These are phyloP conservation scores for Colletotrichum chlorophyti DNA, from an alignment of 2,329 filamentous ascomycete species.

Conservation along the genomic window DNA sequence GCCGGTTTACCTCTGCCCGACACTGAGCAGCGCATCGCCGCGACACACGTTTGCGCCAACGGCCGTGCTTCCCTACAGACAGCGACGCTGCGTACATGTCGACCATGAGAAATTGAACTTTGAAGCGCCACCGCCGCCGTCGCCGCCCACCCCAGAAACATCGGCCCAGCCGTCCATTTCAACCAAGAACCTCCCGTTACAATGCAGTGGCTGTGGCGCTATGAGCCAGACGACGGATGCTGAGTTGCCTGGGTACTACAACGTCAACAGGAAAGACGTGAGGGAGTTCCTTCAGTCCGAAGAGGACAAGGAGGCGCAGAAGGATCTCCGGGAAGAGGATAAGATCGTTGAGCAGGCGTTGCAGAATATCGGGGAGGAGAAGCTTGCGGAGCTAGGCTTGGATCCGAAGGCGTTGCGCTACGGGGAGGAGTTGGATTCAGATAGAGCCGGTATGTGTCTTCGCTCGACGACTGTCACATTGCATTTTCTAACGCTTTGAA, in stretches of 20 bases:
- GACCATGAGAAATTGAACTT: background rate
- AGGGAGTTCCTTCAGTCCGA: conserved; percentile 51
- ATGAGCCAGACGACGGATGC: conserved; percentile 63
- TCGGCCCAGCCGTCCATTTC: background rate
- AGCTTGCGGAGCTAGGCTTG: conserved; percentile 54
- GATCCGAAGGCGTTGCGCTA: conserved; percentile 47
- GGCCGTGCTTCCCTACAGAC: conserved; percentile 15
- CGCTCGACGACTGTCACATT: background rate
- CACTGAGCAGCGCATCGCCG: background rate
- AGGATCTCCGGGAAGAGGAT: conserved; percentile 44
- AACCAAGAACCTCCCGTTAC: conserved; percentile 52
- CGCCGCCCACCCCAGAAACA: background rate
- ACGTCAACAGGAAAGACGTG: conserved; percentile 57
- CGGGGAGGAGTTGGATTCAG: conserved; percentile 34
- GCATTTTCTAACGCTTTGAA: background rate
- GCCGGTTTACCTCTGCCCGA: conserved; percentile 56
- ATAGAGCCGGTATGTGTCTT: conserved; percentile 3
- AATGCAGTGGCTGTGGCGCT: conserved; percentile 71
- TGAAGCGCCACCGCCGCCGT: background rate
- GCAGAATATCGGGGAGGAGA: conserved; percentile 46
- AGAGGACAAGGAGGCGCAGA: conserved; percentile 31
- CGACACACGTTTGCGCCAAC: conserved; percentile 30
- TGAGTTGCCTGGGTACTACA: conserved; percentile 63
- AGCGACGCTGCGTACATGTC: conserved; percentile 37
- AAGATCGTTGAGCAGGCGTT: conserved; percentile 55